phyloP scores from a whole-genome alignment of 371 early-diverging fungal species.

The Syncephalastrum racemosum region DNA sequence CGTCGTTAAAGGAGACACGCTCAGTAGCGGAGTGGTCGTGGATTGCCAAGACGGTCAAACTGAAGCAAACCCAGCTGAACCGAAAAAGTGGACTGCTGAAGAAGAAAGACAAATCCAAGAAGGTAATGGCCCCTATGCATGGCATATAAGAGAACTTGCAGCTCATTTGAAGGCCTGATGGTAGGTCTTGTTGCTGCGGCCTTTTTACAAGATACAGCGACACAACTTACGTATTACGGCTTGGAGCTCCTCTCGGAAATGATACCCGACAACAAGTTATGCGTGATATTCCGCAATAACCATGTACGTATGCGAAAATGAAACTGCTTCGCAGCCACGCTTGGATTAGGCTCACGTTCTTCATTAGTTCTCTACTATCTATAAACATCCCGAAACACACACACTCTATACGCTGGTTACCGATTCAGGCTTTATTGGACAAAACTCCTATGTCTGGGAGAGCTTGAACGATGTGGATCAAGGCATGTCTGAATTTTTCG shows the following conservation, averaged over 20 bases:
- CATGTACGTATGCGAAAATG: constrained; percentile 55
- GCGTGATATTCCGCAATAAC: constrained; percentile 91
- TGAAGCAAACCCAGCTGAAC: background rate
- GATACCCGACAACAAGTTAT: constrained; percentile 61
- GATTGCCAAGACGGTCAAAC: constrained; percentile 22
- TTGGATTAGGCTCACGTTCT: background rate
- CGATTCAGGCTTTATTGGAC: constrained; percentile 77
- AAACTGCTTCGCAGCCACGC: background rate
- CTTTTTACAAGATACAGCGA: constrained; percentile 75
- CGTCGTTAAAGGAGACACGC: constrained; percentile 67
- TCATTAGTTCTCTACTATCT: constrained; percentile 76
- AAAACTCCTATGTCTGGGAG: constrained; percentile 75
- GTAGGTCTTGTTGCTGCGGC: constrained; percentile 55
- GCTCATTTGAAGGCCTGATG: background rate
- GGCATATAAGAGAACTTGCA: background rate
- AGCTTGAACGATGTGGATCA: constrained; percentile 70
- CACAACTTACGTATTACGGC: constrained; percentile 86
- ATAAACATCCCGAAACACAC: constrained; percentile 58
- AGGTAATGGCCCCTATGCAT: constrained; percentile 17
- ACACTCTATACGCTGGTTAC: constrained; percentile 82
- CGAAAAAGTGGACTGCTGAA: constrained; percentile 16
- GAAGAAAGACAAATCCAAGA: constrained; percentile 32
- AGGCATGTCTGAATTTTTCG: constrained; percentile 62
- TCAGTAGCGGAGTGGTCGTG: constrained; percentile 36
- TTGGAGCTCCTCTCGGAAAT: constrained; percentile 60